Evolutionary conservation across 2,329 filamentous ascomycete genomes (phyloP).

Genomic region (Epichloe bromicola): DNA sequence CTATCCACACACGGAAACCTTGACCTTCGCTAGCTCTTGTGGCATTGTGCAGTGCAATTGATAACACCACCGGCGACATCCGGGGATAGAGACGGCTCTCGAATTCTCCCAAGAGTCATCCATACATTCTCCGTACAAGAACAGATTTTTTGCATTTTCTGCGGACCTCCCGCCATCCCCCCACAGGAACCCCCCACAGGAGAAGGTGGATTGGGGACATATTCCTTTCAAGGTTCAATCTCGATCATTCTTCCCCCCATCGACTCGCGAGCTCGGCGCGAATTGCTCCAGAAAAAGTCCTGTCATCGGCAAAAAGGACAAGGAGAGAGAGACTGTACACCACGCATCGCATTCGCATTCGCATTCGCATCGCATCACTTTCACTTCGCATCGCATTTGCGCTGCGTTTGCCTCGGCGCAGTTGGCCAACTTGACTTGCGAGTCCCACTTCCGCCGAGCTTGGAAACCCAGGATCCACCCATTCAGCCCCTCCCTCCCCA

Average conservation of each 20-base stretch:
- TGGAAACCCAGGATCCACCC: constrained; percentile 2
- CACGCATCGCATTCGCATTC: not conserved
- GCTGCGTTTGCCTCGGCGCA: not conserved
- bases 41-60: no score
- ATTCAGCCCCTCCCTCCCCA: constrained; percentile 3
- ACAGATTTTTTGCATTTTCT: not conserved
- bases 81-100: not conserved
- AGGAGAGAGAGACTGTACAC: not conserved
- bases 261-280: not conserved
- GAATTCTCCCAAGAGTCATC: not conserved
- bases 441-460: constrained; percentile 5
- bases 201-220: constrained; percentile 1
- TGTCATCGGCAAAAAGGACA: no score
- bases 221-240: not conserved
- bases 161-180: not conserved
- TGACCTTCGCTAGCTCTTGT: no score
- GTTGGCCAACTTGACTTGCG: not conserved
- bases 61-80: not conserved
- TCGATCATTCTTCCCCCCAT: not conserved
- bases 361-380: not conserved
- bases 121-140: not conserved
- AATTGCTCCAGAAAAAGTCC: not conserved
- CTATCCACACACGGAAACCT: no score
- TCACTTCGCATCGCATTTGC: not conserved
- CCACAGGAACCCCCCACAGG: not conserved